Evolutionary conservation across 2,329 filamentous ascomycete genomes (phyloP).

Genomic region (Diaporthe helianthi): DNA sequence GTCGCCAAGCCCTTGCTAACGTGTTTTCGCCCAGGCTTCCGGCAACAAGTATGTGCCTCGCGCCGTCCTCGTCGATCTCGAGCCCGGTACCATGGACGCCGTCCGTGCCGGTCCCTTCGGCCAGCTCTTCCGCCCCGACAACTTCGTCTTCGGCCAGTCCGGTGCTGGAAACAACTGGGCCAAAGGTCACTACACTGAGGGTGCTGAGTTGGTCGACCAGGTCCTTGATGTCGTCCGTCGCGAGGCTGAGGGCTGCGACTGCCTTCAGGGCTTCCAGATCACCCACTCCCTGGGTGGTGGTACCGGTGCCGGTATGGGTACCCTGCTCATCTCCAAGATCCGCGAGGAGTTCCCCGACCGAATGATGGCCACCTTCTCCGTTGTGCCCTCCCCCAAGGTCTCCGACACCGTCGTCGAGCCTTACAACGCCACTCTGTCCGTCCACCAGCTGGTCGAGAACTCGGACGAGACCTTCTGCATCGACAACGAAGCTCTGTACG

Average conservation of each 20-base stretch:
- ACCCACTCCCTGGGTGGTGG: slow-evolving; percentile 99
- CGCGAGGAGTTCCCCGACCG: slow-evolving; percentile 99
- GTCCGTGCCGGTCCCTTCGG: slow-evolving; percentile 98
- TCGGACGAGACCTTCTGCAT: slow-evolving; percentile 99
- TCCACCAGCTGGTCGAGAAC: slow-evolving; percentile 99
- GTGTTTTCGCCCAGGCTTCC: slow-evolving; percentile 68
- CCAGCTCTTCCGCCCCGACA: slow-evolving; percentile 99
- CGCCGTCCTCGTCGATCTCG: slow-evolving; percentile 98
- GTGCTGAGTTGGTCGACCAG: slow-evolving; percentile 97
- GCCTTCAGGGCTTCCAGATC: slow-evolving; percentile 99
- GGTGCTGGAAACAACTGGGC: slow-evolving; percentile 99
- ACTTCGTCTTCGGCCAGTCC: slow-evolving; percentile 99
- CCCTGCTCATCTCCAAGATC: slow-evolving; percentile 99
- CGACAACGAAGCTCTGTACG: slow-evolving; percentile 99
- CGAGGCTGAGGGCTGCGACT: slow-evolving; percentile 98
- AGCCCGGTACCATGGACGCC: slow-evolving; percentile 99
- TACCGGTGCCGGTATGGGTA: slow-evolving; percentile 99
- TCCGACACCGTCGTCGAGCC: slow-evolving; percentile 99
- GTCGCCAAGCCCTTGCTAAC: neutral
- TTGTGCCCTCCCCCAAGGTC: slow-evolving; percentile 98
- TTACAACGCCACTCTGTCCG: slow-evolving; percentile 98
- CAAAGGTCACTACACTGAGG: slow-evolving; percentile 99
- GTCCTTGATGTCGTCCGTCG: slow-evolving; percentile 98
- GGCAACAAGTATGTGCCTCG: slow-evolving; percentile 99
- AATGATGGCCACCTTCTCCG: slow-evolving; percentile 99